Base-by-base conservation (phyloP, 208 protist species). In the Trypanosoma avium region DNA sequence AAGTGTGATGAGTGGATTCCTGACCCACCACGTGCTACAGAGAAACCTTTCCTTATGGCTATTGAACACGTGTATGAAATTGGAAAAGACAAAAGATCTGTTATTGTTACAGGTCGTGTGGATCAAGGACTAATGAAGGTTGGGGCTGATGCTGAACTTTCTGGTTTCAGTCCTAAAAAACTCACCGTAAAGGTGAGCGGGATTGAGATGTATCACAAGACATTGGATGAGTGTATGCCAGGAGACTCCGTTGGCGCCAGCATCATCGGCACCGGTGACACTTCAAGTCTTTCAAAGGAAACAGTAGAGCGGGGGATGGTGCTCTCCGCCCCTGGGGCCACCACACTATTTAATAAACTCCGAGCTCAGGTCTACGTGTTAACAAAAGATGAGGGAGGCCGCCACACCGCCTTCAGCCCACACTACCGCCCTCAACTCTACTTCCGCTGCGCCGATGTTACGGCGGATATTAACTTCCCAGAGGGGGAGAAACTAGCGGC, bases 391-490 rank as follows among this genome's bases (percentile, higher is more conserved):
- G 98, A 99, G 81, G 98, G 98, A 57, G 98, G 98, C 29, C 93
- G 98, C 61, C 98, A 99, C 91, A 99, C 97, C 13, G 96, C 97
- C 57, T 99, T 99, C 78, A 90, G 91, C 69, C 90, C 86, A 8
- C 92, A 97, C 86, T 99, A 99, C 90, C 82, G 88, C 61, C 98
- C 98, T 22, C 97, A 99, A 82, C 93, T 99, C 65, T 99, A 98
- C 86, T 97, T 99, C 81, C 94, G 97, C 76, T 99, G 98, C 26
- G 93, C 97, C 12, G 97, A 99, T 71, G 86, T 99, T 24, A 99
- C 98, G 19, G 97, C 96, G 8, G 86, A 92, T 54, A 84, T 99
- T 46, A 92, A 78, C 61, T 97, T 99, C 55, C 93, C 94, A 42
- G 88, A 97, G 75, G 79, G 77, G 26, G 87, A 94, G 72, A 79